Evolutionary conservation across 352 stramenopile species (phyloP), one percentile per base, ranked within the genome.

Genomic region (Phytophthora parvispora): DNA sequence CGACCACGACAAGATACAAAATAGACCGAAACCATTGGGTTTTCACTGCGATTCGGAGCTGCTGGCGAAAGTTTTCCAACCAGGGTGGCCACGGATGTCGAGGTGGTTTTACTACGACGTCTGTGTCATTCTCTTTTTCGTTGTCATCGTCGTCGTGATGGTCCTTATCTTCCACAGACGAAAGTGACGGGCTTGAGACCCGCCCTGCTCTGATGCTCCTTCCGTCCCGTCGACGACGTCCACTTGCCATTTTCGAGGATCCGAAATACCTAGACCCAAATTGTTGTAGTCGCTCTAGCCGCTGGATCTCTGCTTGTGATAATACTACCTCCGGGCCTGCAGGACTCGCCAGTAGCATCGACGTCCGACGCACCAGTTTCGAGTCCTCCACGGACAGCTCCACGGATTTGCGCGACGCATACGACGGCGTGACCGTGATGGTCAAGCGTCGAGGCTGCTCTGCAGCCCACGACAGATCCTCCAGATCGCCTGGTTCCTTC

Each of bases 331-430:
- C 68, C 2, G 70, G 64, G 2, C 77, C 75, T 28, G 58, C 69
- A 2, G 81, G 74, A 52, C 69, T 83, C 20, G 83, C 73, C 4
- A 93, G 66, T 22, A 93, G 69, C 42, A 80, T 61, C 27, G 85
- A 93, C 27, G 82, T 83, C 28, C 80, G 83, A 13, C 75, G 73
- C 38, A 91, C 67, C 29, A 83, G 51, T 38, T 74, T 63, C 6
- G 77, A 63, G 31, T 90, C 83, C n/a, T 75, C 71, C 15, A 76
- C 20, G 1, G 80, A 89, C 2, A 92, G 60, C 12, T 78, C 70
- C 4, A 78, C 60, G 16, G 70, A 74, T 47, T 67, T 78, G 15
- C 66, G 53, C 8, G 52, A 66, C 3, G 47, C 27, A 32, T 67
- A 53, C 9, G 43, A 65, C 18, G 70, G 55, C 12, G 63, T 60